Base-by-base conservation (phyloP, 495 filamentous ascomycete genomes). In the Hyaloscypha hepaticicola region DNA sequence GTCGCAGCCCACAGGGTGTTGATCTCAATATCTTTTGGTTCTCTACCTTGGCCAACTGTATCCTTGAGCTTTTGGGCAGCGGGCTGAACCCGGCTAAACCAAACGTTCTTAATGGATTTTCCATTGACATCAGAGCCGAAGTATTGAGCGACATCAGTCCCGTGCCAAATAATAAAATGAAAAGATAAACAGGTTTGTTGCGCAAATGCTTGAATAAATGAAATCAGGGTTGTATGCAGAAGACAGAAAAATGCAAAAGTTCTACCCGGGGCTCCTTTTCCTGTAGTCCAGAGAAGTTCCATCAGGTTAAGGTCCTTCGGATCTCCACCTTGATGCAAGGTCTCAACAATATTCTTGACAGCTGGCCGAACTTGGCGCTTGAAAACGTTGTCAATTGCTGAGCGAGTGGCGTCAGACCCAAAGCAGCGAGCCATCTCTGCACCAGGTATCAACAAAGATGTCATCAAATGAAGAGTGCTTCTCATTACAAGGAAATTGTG, bases 371-470 rank as follows among this genome's bases (percentile, higher is more conserved):
- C 53, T 21, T 45, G 25, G 14, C 62, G 53, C 2, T 22, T 12
- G 34, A 33, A 49, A 41, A 48, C 14, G 11, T 3, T 50, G 7
- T 24, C n/a, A 7, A 64, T 7, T 9, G 24, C 52, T 5, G 12
- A 22, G 0, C 19, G 25, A 9, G 62, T 58, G 29, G 38, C 26
- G n/a, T 66, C 57, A 27, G 21, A 33, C 12, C 66, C 66, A 29
- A 58, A 68, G 28, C 49, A 50, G 28, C 56, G 60, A 1, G 53
- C 60, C 60, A 68, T 60, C 28, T 63, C 61, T 63, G 34, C 12
- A 58, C 28, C 19, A 45, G 27, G 24, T 31, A 29, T 66, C 57
- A 66, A 66, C 56, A 61, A 45, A 45, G 38, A 45, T 21, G 24
- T 53, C 50, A 5, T 53, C 50, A 27, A 45, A 1, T 27, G 16